Conservation (phyloP, 352 stramenopile genomes). For the Pythium myriotylum region DNA sequence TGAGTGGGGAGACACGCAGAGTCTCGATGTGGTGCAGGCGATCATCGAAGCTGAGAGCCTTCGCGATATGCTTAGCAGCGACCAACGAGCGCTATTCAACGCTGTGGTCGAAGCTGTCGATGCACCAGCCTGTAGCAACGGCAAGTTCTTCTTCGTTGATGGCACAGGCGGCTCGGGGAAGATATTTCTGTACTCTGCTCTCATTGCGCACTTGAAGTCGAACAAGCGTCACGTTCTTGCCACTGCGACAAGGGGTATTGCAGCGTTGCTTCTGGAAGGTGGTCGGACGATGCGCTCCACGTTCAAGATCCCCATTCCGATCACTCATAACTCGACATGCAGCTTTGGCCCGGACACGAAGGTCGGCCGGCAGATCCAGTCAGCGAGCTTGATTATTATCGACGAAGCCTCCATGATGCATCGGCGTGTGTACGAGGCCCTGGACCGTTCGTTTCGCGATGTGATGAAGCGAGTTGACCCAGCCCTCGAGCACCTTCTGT, state of each 20-base stretch:
- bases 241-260: constrained; percentile 35
- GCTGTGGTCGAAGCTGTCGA: constrained; percentile 17
- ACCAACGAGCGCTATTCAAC: constrained; percentile 23
- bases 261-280: constrained; percentile 29
- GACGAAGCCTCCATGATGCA: constrained; percentile 21
- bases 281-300: constrained; percentile 34
- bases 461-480: constrained; percentile 8
- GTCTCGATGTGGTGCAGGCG: background rate
- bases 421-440: constrained; percentile 15
- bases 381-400: constrained; percentile 8
- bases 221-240: constrained; percentile 18
- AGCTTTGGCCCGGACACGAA: constrained; percentile 15
- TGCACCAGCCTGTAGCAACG: background rate
- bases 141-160: constrained; percentile 34
- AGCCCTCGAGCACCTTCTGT: background rate
- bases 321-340: constrained; percentile 20
- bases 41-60: constrained; percentile 19
- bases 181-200: constrained; percentile 30
- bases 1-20: constrained; percentile 5
- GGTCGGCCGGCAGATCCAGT: constrained; percentile 12
- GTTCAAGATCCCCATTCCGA: constrained; percentile 37
- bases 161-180: constrained; percentile 38
- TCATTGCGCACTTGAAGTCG: constrained; percentile 30
- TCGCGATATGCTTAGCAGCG: constrained; percentile 9
- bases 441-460: constrained; percentile 12